Evolutionary conservation across 257 asterid species (phyloP).

Genomic region (Cordia subcordata): DNA sequence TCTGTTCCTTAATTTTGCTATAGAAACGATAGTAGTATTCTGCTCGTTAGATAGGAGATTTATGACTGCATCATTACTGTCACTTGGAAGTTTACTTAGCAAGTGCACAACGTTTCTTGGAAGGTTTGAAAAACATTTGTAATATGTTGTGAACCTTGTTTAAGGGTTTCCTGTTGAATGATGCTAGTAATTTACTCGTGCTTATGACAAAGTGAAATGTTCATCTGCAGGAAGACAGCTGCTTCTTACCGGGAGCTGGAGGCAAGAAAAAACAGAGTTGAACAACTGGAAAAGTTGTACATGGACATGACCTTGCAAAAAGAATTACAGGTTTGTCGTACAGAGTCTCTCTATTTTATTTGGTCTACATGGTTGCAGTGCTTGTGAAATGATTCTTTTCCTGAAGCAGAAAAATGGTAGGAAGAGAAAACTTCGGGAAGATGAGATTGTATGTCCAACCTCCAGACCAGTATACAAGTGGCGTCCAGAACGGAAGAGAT

Average conservation of each 20-base stretch:
- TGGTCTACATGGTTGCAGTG: not conserved
- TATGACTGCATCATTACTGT: too few relatives aligned
- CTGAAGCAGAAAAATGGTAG: conserved; percentile 67
- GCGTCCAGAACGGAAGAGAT: conserved; percentile 68
- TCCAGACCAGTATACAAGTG: conserved; percentile 67
- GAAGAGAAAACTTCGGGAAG: conserved; percentile 83
- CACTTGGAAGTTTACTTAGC: too few relatives aligned
- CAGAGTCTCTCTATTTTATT: not conserved
- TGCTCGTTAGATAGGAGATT: too few relatives aligned
- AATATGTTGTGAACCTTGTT: too few relatives aligned
- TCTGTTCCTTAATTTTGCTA: too few relatives aligned
- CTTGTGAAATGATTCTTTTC: not conserved
- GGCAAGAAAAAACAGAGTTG: conserved; percentile 61
- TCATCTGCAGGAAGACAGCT: conserved; percentile 58
- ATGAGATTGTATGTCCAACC: conserved; percentile 59
- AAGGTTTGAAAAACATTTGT: too few relatives aligned
- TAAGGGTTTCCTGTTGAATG: too few relatives aligned
- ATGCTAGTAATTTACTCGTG: too few relatives aligned
- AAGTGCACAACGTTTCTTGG: too few relatives aligned
- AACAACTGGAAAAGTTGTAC: conserved; percentile 65
- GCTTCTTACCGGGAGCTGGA: conserved; percentile 71
- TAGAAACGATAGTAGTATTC: too few relatives aligned
- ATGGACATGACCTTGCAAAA: conserved; percentile 78
- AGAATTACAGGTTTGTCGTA: conserved; percentile 60
- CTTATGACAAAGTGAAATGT: too few relatives aligned